These are phyloP conservation scores for Cornus suecica DNA, from an alignment of 148 eudicot species.

Conservation along the genomic window DNA sequence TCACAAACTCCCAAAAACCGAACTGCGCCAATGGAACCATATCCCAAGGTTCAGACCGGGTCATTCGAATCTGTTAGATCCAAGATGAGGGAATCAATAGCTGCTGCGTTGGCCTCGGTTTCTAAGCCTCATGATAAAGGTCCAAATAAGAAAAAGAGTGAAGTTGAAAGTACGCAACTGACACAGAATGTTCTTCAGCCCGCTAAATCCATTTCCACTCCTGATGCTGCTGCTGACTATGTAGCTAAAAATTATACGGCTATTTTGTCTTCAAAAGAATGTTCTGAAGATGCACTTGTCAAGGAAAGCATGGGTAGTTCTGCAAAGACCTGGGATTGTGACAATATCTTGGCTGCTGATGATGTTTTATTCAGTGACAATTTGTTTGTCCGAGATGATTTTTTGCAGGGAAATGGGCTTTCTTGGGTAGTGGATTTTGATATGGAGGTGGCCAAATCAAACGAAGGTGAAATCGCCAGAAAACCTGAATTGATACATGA, in stretches of 20 bases:
- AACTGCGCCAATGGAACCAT: conserved; percentile 34
- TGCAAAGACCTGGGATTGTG: conserved; percentile 32
- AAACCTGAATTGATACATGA: conserved; percentile 30
- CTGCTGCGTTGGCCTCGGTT: conserved; percentile 75
- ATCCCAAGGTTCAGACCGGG: conserved; percentile 44
- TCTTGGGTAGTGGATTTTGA: conserved; percentile 73
- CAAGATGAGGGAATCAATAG: conserved; percentile 85
- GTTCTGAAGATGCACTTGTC: conserved; percentile 5
- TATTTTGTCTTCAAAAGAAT: conserved; percentile 17
- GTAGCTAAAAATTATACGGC: conserved; percentile 22
- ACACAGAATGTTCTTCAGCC: conserved; percentile 23
- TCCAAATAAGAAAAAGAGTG: conserved; percentile 26
- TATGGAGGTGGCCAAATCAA: conserved; percentile 31
- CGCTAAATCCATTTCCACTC: conserved; percentile 17
- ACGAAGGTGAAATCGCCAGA: conserved; percentile 29
- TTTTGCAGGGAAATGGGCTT: conserved; percentile 91
- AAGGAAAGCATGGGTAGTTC: conserved; percentile 24
- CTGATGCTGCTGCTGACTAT: conserved; percentile 14
- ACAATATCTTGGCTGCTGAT: conserved; percentile 46
- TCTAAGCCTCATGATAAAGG: conserved; percentile 31
- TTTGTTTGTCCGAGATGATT: conserved; percentile 72
- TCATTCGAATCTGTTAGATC: conserved; percentile 72
- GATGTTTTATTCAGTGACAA: conserved; percentile 58
- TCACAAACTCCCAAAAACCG: conserved; percentile 40
- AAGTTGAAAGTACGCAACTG: conserved; percentile 12